phyloP scores from a whole-genome alignment of 805 yeast species.

The Nakazawaea siamensis region DNA sequence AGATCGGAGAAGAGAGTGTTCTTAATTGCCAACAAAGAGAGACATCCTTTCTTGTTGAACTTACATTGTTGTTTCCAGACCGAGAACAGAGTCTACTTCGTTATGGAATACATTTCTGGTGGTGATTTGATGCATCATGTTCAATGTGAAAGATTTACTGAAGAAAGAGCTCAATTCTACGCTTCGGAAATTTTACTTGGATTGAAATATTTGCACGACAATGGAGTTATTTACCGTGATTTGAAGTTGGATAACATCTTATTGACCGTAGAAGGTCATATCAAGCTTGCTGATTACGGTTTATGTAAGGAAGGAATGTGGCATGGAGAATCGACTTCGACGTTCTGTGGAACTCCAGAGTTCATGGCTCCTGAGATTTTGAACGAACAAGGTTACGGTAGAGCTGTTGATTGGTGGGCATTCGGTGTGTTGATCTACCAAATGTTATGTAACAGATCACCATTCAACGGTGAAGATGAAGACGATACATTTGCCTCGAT shows the following conservation, averaged over 20 bases:
- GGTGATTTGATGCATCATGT: conserved; percentile 99
- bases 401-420: conserved; percentile 99
- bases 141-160: conserved; percentile 83
- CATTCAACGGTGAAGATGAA: conserved; percentile 89
- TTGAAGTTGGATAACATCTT: conserved; percentile 91
- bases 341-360: conserved; percentile 99
- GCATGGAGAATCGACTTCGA: conserved; percentile 71
- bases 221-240: conserved; percentile 94
- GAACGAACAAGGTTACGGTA: conserved; percentile 84
- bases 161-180: conserved; percentile 90
- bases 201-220: conserved; percentile 86
- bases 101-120: conserved; percentile 96
- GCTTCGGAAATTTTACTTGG: conserved; percentile 95
- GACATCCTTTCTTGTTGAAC: conserved; percentile 88
- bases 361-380: conserved; percentile 98
- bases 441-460: conserved; percentile 94
- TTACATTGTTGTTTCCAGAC: conserved; percentile 96
- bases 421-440: conserved; percentile 94
- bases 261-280: conserved; percentile 85
- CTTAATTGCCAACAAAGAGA: conserved; percentile 60
- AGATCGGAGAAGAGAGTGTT: conserved; percentile 93
- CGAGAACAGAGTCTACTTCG: conserved; percentile 93
- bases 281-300: conserved; percentile 96
- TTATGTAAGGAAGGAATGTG: conserved; percentile 78
- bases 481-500: conserved; percentile 97